These are phyloP conservation scores for Petasospora fabianii DNA, from an alignment of 1,139 yeast species.

Conservation along the genomic window DNA sequence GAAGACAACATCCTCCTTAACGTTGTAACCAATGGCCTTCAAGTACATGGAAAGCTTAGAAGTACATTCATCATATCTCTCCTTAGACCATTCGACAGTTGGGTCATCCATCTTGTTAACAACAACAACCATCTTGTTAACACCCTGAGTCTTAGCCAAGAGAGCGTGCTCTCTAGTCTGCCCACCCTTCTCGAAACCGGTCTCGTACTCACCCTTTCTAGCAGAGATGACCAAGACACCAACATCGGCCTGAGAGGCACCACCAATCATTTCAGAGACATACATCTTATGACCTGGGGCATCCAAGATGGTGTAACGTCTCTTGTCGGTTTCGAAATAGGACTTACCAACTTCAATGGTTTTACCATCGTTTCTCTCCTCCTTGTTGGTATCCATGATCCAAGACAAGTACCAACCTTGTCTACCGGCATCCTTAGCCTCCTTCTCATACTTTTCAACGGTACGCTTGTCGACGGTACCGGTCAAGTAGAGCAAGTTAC, in stretches of 20 bases:
- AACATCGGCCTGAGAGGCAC: constrained; percentile 98
- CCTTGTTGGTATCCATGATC: constrained; percentile 99
- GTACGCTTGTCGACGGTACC: constrained; percentile 99
- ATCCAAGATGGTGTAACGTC: constrained; percentile 95
- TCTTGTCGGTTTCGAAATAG: constrained; percentile 93
- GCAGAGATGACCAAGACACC: constrained; percentile 96
- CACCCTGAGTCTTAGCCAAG: constrained; percentile 97
- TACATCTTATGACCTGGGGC: constrained; percentile 99
- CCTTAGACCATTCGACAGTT: constrained; percentile 93
- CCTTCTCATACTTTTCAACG: constrained; percentile 97
- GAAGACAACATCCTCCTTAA: constrained; percentile 75
- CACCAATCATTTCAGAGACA: constrained; percentile 98
- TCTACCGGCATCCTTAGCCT: constrained; percentile 98
- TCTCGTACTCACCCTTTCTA: constrained; percentile 98
- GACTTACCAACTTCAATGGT: constrained; percentile 99
- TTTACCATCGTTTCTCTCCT: constrained; percentile 97
- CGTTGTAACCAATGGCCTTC: constrained; percentile 84
- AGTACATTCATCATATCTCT: constrained; percentile 94
- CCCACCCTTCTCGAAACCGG: constrained; percentile 99
- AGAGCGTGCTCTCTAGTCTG: constrained; percentile 98
- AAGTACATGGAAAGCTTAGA: constrained; percentile 71
- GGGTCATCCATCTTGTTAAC: constrained; percentile 99
- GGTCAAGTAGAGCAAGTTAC: constrained; percentile 85
- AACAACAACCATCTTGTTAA: constrained; percentile 85
- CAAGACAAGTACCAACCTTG: constrained; percentile 99